Conservation (phyloP, 495 filamentous ascomycete species). For the Polyplosphaeria fusca region DNA sequence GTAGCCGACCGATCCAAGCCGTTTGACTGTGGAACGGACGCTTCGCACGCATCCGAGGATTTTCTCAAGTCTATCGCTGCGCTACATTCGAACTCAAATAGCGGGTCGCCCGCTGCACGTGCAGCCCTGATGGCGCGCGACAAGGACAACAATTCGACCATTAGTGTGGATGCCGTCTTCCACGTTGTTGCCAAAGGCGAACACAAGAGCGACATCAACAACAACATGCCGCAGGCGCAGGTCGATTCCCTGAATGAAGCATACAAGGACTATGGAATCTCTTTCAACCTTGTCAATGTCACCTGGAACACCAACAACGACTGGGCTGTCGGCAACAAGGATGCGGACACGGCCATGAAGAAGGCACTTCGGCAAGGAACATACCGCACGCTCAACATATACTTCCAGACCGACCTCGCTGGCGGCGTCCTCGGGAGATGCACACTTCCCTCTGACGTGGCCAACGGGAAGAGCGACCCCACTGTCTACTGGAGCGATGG, state of each 20-base stretch:
- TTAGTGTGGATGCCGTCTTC: slow-evolving; percentile 57
- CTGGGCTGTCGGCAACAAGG: slow-evolving; percentile 48
- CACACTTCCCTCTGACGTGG: slow-evolving; percentile 42
- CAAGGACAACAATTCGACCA: slow-evolving; percentile 22
- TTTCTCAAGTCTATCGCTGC: slow-evolving; percentile 36
- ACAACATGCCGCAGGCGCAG: slow-evolving; percentile 44
- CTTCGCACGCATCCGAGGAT: slow-evolving; percentile 23
- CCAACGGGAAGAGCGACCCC: slow-evolving; percentile 34
- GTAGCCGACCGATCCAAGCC: slow-evolving; percentile 28
- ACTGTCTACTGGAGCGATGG: slow-evolving; percentile 51
- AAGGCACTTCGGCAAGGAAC: slow-evolving; percentile 55
- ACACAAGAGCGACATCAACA: slow-evolving; percentile 52
- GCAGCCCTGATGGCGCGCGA: slow-evolving; percentile 21
- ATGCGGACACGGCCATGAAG: slow-evolving; percentile 56
- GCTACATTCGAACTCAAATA: slow-evolving; percentile 23
- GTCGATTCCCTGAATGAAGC: slow-evolving; percentile 49
- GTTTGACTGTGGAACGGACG: slow-evolving; percentile 42
- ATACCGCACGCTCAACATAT: slow-evolving; percentile 62
- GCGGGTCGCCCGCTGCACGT: slow-evolving; percentile 19
- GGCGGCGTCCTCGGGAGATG: slow-evolving; percentile 56
- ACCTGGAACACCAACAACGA: slow-evolving; percentile 56
- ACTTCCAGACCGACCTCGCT: slow-evolving; percentile 55
- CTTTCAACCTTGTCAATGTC: slow-evolving; percentile 52
- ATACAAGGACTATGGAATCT: slow-evolving; percentile 52
- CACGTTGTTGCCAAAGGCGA: slow-evolving; percentile 56